These are phyloP conservation scores for Sarcodon aspratus DNA, from an alignment of 768 basidiomycete species.

Conservation along the genomic window DNA sequence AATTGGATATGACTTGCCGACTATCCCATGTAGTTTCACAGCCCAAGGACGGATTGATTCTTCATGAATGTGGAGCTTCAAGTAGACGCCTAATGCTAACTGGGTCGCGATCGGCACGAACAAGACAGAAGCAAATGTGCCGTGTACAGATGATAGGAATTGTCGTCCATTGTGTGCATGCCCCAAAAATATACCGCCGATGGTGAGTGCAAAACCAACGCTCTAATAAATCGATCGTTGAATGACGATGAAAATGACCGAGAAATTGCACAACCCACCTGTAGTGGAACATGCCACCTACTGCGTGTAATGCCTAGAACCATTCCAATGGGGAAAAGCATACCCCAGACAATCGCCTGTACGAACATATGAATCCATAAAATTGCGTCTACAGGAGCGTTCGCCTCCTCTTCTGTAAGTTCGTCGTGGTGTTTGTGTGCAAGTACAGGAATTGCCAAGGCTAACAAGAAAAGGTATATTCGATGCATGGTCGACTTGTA, in stretches of 20 bases:
- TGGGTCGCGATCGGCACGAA: constrained; percentile 57
- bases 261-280: constrained; percentile 30
- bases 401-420: constrained; percentile 48
- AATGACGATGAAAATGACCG: neutral
- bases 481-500: too few relatives aligned
- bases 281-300: constrained; percentile 85
- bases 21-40: constrained; percentile 58
- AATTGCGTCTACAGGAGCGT: constrained; percentile 61
- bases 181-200: constrained; percentile 70
- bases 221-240: constrained; percentile 26
- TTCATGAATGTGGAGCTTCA: constrained; percentile 88
- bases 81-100: constrained; percentile 69
- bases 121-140: constrained; percentile 52
- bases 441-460: constrained; percentile 11
- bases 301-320: constrained; percentile 67
- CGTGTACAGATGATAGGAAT: constrained; percentile 70
- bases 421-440: constrained; percentile 58
- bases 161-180: constrained; percentile 77
- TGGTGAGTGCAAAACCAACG: constrained; percentile 56
- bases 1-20: constrained; percentile 78
- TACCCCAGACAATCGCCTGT: constrained; percentile 73
- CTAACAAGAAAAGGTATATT: too few relatives aligned
- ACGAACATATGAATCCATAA: constrained; percentile 78
- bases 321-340: constrained; percentile 81
- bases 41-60: constrained; percentile 59